Evolutionary conservation across 2,329 filamentous ascomycete genomes (phyloP).

Genomic region (Diaporthe australafricana): DNA sequence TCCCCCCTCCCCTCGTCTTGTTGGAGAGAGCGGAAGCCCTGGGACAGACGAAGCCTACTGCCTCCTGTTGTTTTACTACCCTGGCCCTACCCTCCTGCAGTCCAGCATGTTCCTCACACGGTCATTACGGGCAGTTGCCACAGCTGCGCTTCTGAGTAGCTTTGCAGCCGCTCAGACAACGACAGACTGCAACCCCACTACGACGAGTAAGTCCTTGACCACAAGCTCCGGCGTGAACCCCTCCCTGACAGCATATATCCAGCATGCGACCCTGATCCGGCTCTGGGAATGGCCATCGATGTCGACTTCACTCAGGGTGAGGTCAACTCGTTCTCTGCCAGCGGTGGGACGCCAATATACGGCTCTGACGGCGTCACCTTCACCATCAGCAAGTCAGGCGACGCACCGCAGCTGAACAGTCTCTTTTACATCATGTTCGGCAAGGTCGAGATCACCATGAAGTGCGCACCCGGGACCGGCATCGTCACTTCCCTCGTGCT

Average conservation of each 20-base stretch:
- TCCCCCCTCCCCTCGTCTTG: background rate
- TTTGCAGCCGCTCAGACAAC: conserved; percentile 47
- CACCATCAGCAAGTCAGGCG: conserved; percentile 80
- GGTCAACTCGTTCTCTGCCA: conserved; percentile 81
- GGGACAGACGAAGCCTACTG: background rate
- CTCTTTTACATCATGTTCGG: conserved; percentile 99
- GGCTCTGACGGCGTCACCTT: conserved; percentile 82
- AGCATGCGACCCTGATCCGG: conserved; percentile 80
- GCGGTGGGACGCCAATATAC: conserved; percentile 78
- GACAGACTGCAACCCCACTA: conserved; percentile 47
- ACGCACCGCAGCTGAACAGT: conserved; percentile 87
- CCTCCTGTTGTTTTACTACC: background rate
- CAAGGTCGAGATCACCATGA: conserved; percentile 85
- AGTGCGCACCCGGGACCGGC: conserved; percentile 86
- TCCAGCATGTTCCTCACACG: conserved; percentile 39
- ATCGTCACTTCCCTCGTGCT: conserved; percentile 95
- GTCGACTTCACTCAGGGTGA: conserved; percentile 85
- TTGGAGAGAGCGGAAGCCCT: background rate
- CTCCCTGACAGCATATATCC: conserved; percentile 47
- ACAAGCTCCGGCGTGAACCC: background rate
- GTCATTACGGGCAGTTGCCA: conserved; percentile 39
- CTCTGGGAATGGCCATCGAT: conserved; percentile 83
- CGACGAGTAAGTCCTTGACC: conserved; percentile 41
- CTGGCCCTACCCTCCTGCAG: background rate
- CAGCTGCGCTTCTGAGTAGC: conserved; percentile 39